Evolutionary conservation across 805 yeast genomes (phyloP), one percentile per base, ranked within the genome.

Genomic region (Pichia rugopelliculosa): DNA sequence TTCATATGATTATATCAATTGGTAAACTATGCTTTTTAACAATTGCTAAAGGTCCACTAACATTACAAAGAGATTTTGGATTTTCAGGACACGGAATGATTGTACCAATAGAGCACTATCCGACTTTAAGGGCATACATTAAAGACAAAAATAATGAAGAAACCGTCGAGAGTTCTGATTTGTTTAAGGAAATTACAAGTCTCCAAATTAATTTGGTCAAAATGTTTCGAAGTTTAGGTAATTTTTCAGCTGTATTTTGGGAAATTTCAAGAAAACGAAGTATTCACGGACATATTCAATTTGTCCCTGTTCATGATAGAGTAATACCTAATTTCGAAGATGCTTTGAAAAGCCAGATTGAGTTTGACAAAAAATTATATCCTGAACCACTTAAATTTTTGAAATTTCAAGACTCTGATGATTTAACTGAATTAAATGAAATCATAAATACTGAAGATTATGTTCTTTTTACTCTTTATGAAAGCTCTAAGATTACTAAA

Each of bases 31-130:
- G 79, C 0, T 89, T 88, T 60, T 44, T 89, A 48, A 82, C 96
- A 0, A 71, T 82, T 15, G 95, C 96, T 0, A 88, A 85, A 59
- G 97, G 97, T 0, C 96, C 97, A 0, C 64, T 89, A 18, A 77
- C 86, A 1, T 64, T 73, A 24, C 77, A 82, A 0, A 64, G 61
- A 11, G 48, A 49, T 10, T 64, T 74, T 4, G 67, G 70, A 9
- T 81, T 86, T 57, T 77, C 95, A 0, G 96, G 95, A 0, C 96
- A 89, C 68, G 86, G 87, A 21, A 69, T 89, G 39, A 72, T 90
- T 9, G 78, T 88, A 12, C 95, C 96, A 0, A 76, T 90, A 18
- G 79, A 82, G 20, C 97, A 89, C 60, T 69, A 71, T 9, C 75
- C 96, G 0, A 73, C 56, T 11, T 53, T 56, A 38, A 54, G 46